Evolutionary conservation across 495 filamentous ascomycete genomes (phyloP).

Genomic region (Umbilicaria muhlenbergii): DNA sequence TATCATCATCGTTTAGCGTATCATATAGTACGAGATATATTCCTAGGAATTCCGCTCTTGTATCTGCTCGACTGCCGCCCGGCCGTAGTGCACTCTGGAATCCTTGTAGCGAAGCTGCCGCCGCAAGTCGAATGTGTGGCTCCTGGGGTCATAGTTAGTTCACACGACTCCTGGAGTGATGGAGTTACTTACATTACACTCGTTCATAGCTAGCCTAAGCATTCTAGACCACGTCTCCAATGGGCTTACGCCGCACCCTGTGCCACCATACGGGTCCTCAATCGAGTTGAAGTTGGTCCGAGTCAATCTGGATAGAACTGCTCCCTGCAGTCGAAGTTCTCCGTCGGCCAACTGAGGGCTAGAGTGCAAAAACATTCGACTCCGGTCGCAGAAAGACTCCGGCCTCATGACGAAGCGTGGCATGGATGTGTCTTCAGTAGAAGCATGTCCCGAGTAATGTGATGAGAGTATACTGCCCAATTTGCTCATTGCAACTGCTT

Average conservation of each 20-base stretch:
- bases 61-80: slow-evolving; percentile 1
- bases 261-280: too few relatives aligned
- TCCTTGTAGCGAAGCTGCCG: slow-evolving; percentile 26
- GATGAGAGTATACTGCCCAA: slow-evolving; percentile 15
- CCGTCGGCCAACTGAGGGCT: slow-evolving; percentile 29
- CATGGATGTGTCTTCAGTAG: neutral
- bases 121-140: slow-evolving; percentile 49
- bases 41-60: slow-evolving; percentile 21
- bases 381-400: too few relatives aligned
- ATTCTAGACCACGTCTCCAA: neutral
- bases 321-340: slow-evolving; percentile 32
- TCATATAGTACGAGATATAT: slow-evolving; percentile 41
- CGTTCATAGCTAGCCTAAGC: neutral
- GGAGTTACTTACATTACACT: neutral
- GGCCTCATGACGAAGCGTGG: slow-evolving; percentile 11
- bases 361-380: too few relatives aligned
- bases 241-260: too few relatives aligned
- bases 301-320: slow-evolving; percentile 38
- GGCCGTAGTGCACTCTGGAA: slow-evolving; percentile 18
- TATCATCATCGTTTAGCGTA: slow-evolving; percentile 74
- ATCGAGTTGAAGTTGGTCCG: slow-evolving; percentile 3
- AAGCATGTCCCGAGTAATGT: too few relatives aligned
- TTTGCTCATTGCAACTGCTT: slow-evolving; percentile 18
- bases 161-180: neutral
- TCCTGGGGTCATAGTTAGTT: slow-evolving; percentile 25